Percentiles rank a stretch among this genome's conserved stretches.
Conservation (phyloP, 140 eudicot genomes). For the Erigeron philadelphicus region DNA sequence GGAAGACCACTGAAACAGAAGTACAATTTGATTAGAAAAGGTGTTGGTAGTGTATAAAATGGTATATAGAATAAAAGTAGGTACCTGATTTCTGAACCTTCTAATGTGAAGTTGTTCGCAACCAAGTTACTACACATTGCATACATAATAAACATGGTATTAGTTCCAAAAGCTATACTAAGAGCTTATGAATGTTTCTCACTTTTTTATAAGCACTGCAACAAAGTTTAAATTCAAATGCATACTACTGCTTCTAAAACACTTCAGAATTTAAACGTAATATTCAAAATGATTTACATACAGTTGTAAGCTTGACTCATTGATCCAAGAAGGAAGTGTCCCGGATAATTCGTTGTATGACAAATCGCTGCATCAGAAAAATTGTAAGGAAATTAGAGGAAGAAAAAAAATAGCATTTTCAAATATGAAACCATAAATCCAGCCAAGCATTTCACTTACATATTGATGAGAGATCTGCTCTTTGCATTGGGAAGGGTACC, state of each 20-base stretch:
- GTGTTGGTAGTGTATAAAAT: too few species aligned
- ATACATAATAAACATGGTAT: slow-evolving; percentile 3
- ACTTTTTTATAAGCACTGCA: too few species aligned
- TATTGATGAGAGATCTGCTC: slow-evolving; percentile 30
- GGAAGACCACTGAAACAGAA: slow-evolving; percentile 42
- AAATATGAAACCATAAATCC: background rate
- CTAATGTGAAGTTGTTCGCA: slow-evolving; percentile 60
- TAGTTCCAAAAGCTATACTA: slow-evolving; percentile 1
- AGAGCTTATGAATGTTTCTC: background rate
- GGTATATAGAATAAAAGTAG: too few species aligned
- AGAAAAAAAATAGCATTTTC: background rate
- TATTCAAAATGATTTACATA: slow-evolving; percentile 24
- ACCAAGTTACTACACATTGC: slow-evolving; percentile 55
- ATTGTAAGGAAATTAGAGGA: background rate
- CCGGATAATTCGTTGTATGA: slow-evolving; percentile 79
- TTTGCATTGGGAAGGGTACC: slow-evolving; percentile 60
- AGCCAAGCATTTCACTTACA: background rate
- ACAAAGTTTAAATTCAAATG: too few species aligned
- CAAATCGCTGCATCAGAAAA: slow-evolving; percentile 58
- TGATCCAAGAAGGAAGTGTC: slow-evolving; percentile 67
- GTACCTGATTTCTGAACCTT: slow-evolving; percentile 52
- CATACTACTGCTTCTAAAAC: background rate
- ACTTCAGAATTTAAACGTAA: background rate
- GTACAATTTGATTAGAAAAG: slow-evolving; percentile 1
- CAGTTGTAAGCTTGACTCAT: slow-evolving; percentile 46